Evolutionary conservation across 148 eudicot genomes (phyloP), one percentile per base, ranked within the genome.

Genomic region (Nepenthes gracilis): DNA sequence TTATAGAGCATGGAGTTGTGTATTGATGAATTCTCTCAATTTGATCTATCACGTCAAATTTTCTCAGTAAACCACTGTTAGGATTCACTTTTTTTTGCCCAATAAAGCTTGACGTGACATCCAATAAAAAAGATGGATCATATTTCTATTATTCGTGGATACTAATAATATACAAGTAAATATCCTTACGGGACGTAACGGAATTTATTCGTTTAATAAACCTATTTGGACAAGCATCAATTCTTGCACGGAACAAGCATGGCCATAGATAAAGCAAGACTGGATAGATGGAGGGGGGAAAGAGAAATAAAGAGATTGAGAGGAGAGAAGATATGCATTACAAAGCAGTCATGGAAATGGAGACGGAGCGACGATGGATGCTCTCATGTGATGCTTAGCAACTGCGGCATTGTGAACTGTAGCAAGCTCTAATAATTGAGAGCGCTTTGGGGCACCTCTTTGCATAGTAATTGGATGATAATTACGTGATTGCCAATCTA

Each of bases 361-460:
- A 40, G 45, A 40, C 45, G 81, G 61, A 83, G 81, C 78, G 80
- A 71, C 1, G 87, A 85, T 1, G 87, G 87, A 85, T 1, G 87
- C 85, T 12, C 87, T 87, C 92, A 85, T 85, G 0, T 87, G 92
- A 65, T 72, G 40, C 66, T 85, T 87, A 1, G 36, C 64, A 3
- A 69, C 61, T 1, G 79, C 77, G 0, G 87, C 79, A 1, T 77
- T 23, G 35, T 61, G 54, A 12, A 85, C 92, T 0, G 70, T 78
- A 2, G 23, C 23, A 23, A 23, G 80, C 61, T 66, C 72, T 65
- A 36, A 85, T 80, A 2, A 76, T 75, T 1, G 81, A 59, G 50
- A 72, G 77, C 2, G 71, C 76, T 4, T 78, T 80, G 2, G 81
- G 72, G 47, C 92, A 85, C 6, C 84, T 64, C 12, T 47, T 67